Base-by-base conservation (phyloP, 305 asterid genomes). In the Coffea humblotiana region DNA sequence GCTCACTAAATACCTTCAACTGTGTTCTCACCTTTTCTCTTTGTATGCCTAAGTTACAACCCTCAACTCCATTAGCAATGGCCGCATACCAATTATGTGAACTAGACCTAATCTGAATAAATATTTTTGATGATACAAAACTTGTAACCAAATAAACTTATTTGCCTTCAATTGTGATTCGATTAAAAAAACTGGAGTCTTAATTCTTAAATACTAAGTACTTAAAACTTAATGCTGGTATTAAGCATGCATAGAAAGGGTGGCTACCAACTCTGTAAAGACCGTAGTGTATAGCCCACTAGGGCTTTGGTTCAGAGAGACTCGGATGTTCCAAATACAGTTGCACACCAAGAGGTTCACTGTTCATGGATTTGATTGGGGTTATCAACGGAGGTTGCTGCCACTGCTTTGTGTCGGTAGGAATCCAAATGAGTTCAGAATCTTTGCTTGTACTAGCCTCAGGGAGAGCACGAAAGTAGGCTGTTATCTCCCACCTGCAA, bases 401-500 rank as follows among this genome's bases (percentile, higher is more conserved):
- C 99, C 99, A 96, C 78, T 91, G 99, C 88, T 85, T 90, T 40
- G 89, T 84, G 81, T 91, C 95, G 6, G 98, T 90, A 52, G 98
- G 94, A 81, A 94, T 79, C 99, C 99, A 96, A 87, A 85, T 85
- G 43, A 40, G 43, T 45, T 90, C 95, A 8, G 92, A 89, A 40
- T 88, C 89, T 74, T 87, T 88, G 85, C 91, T 87, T 63, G 87
- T 84, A 87, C 88, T 80, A 51, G 80, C 81, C 78, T 91, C 82
- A 29, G 97, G 98, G 49, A 91, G 89, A 76, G 88, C 77, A 2
- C 89, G 90, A 56, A 96, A 94, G 83, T 92, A 96, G 74, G 90
- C 94, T 8, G 91, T 92, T 83, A 96, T 91, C 79, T 96, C 99
- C 99, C 99, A 96, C 89, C 94, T 94, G 89, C 95, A 94, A 85